Conservation (phyloP, 257 asterid species). For the Nicotiana tabacum region DNA sequence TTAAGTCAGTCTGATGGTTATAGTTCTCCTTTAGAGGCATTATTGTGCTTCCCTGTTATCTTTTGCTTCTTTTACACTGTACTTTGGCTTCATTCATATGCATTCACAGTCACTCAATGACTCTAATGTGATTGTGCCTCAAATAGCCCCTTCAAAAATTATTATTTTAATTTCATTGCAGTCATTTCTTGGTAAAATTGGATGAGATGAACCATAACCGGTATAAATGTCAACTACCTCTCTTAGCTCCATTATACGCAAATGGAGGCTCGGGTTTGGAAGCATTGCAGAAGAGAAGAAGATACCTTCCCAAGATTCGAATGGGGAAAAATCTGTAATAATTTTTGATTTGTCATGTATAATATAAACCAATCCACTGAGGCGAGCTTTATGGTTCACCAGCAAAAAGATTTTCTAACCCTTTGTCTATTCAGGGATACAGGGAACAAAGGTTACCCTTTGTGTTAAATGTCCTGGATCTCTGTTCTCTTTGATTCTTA, state of each 20-base stretch:
- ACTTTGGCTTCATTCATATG: background rate
- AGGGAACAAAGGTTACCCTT: background rate
- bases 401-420: conserved; percentile 1
- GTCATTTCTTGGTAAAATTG: conserved; percentile 9
- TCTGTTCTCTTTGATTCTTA: background rate
- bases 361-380: background rate
- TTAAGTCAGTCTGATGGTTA: background rate
- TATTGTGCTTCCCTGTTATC: background rate
- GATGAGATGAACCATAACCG: background rate
- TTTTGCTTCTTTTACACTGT: background rate
- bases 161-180: background rate
- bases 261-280: conserved; percentile 6
- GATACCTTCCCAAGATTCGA: background rate
- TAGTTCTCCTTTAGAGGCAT: background rate
- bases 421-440: background rate
- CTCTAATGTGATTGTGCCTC: background rate
- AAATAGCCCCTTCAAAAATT: background rate
- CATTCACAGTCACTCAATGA: background rate
- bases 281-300: background rate
- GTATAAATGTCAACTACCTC: background rate
- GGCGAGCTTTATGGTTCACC: background rate
- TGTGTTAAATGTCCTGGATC: background rate
- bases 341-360: conserved; percentile 1
- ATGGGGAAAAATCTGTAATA: background rate
- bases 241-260: background rate